Evolutionary conservation across 148 eudicot genomes (phyloP).

Genomic region (Rhododendron molle): DNA sequence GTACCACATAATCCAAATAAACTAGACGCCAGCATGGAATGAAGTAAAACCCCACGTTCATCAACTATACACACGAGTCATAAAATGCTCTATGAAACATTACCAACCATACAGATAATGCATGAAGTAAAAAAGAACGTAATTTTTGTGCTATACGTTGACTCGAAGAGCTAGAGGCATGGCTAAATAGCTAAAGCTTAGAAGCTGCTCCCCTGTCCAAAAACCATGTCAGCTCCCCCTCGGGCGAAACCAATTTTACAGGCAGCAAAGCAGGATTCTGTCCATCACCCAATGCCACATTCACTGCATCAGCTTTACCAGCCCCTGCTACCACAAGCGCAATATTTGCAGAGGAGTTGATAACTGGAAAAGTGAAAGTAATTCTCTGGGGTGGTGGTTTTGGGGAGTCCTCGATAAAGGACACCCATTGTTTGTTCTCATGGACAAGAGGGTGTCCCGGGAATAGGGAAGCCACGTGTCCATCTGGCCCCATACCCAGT

Average conservation of each 20-base stretch:
- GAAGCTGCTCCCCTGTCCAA: conserved; percentile 52
- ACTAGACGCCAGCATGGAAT: not conserved
- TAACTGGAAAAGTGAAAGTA: conserved; percentile 60
- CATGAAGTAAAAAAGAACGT: too few relatives aligned
- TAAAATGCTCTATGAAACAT: not conserved
- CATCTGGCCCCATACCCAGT: conserved; percentile 65
- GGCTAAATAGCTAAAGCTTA: conserved; percentile 24
- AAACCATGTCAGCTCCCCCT: conserved; percentile 45
- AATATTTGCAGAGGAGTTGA: conserved; percentile 40
- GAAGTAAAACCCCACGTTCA: not conserved
- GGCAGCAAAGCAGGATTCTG: conserved; percentile 29
- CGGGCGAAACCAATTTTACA: conserved; percentile 41
- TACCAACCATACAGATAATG: not conserved
- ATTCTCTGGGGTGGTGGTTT: conserved; percentile 65
- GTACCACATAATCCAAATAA: not conserved
- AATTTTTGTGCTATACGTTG: too few relatives aligned
- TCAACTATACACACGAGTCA: not conserved
- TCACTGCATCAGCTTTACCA: conserved; percentile 38
- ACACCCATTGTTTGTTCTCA: conserved; percentile 51
- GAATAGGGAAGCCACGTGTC: conserved; percentile 61
- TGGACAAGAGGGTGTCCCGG: conserved; percentile 50
- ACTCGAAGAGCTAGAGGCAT: not conserved
- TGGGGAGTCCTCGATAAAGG: conserved; percentile 57
- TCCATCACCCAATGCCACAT: conserved; percentile 29
- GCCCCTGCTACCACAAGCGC: conserved; percentile 40